Evolutionary conservation across 495 filamentous ascomycete genomes (phyloP).

Genomic region (Pseudoneurospora amorphoporcata): DNA sequence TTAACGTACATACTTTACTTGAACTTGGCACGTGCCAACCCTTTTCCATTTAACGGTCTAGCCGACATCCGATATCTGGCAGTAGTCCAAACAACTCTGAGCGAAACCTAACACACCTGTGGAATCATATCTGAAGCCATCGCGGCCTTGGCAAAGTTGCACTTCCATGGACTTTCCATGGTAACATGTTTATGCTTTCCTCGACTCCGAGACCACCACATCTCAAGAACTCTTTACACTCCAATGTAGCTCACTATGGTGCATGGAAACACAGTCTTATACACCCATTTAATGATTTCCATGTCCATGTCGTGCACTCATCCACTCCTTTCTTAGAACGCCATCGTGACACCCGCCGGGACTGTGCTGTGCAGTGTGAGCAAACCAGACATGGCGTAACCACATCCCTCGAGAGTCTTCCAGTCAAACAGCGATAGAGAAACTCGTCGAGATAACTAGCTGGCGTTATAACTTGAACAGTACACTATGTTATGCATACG

Average conservation of each 20-base stretch:
- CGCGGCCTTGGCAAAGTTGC: not conserved
- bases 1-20: not conserved
- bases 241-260: too few relatives aligned
- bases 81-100: not conserved
- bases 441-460: not conserved
- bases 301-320: not conserved
- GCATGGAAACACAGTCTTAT: not conserved
- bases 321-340: not conserved
- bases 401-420: too few relatives aligned
- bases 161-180: not conserved
- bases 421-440: not conserved
- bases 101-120: not conserved
- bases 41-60: not conserved
- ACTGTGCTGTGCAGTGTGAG: not conserved
- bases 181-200: not conserved
- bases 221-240: too few relatives aligned
- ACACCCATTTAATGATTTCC: not conserved
- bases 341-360: not conserved
- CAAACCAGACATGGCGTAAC: not conserved
- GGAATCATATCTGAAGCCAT: not conserved
- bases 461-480: not conserved
- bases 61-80: not conserved
- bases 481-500: not conserved
- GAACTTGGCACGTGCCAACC: not conserved
- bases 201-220: not conserved